Base-by-base conservation (phyloP, 768 basidiomycete genomes). In the Collybia sp. region DNA sequence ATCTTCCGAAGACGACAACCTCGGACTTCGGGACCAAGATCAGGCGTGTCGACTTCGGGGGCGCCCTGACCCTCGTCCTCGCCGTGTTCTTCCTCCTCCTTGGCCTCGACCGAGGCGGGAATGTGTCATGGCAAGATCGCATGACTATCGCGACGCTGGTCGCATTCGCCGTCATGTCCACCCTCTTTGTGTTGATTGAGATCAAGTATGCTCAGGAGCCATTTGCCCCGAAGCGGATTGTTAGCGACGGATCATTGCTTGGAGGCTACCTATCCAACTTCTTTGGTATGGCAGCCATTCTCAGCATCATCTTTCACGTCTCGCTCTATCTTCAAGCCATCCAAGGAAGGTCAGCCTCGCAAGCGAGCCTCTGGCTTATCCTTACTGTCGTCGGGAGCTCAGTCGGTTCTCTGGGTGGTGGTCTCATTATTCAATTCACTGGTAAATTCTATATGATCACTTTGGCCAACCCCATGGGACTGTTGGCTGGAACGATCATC, bases 321-420 rank as follows among this genome's bases (percentile, higher is more conserved):
- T 66, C 82, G 5, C 59, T 83, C 16, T 83, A 79, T 53, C 58
- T 80, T 35, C 83, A 85, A 58, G 82, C 79, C 0, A 80, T 81
- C 8, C 62, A 65, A 31, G 67, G 68, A 1, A 68, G 68, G 46
- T 63, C 68, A 9, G 73, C 81, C 3, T 67, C 73, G 0, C 61
- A 73, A 52, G 73, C 76, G 1, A 77, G 82, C 2, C 48, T 79
- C 30, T 76, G 72, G 66, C 65, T 85, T 6, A 58, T 83, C 13
- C 64, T 80, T 12, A 57, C 59, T 3, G 72, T 82, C 16, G 41
- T 73, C n/a, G 69, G 64, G 6, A 69, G 67, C 6, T 68, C 81
- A 5, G 25, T 53, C 0, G 83, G 82, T 1, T 79, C 77, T 37
- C 62, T 83, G 3, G 40, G 47, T 6, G 72, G 76, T 1, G 83